These are phyloP conservation scores for Mycena galericulata DNA, from an alignment of 768 basidiomycete species.

Conservation along the genomic window DNA sequence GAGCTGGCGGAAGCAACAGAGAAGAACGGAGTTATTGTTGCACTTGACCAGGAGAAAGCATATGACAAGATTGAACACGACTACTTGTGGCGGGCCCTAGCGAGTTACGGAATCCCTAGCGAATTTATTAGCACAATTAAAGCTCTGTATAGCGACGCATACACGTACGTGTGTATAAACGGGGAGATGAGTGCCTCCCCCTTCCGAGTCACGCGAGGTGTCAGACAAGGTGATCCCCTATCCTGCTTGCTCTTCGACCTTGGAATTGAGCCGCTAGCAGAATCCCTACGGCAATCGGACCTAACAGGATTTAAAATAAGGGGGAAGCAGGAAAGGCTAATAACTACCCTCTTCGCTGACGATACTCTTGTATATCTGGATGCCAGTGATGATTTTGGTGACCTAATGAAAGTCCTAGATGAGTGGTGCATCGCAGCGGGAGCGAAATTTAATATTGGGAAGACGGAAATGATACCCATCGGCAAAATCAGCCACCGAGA, in stretches of 20 bases:
- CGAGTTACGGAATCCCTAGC: constrained; percentile 14
- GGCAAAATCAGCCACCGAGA: constrained; percentile 31
- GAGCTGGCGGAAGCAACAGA: no score
- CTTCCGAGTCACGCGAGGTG: constrained; percentile 40
- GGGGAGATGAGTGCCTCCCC: constrained; percentile 27
- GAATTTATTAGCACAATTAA: constrained; percentile 19
- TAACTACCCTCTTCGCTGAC: constrained; percentile 39
- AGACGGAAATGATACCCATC: constrained; percentile 38
- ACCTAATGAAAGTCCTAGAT: background rate
- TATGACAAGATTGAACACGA: no score
- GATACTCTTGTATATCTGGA: constrained; percentile 36
- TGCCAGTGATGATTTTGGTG: background rate
- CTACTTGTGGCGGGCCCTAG: constrained; percentile 27
- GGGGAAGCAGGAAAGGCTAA: constrained; percentile 3
- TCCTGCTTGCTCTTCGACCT: no score
- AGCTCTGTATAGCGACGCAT: background rate
- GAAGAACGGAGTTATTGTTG: no score
- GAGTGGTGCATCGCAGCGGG: background rate
- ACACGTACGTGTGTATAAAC: constrained; percentile 43
- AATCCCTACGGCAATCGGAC: constrained; percentile 33
- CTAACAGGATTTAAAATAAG: constrained; percentile 35
- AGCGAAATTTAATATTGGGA: background rate
- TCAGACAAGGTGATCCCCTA: constrained; percentile 45
- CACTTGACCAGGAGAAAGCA: no score
- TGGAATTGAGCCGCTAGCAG: no score